Evolutionary conservation across 2,329 filamentous ascomycete genomes (phyloP).

Genomic region (Epichloe glyceriae): DNA sequence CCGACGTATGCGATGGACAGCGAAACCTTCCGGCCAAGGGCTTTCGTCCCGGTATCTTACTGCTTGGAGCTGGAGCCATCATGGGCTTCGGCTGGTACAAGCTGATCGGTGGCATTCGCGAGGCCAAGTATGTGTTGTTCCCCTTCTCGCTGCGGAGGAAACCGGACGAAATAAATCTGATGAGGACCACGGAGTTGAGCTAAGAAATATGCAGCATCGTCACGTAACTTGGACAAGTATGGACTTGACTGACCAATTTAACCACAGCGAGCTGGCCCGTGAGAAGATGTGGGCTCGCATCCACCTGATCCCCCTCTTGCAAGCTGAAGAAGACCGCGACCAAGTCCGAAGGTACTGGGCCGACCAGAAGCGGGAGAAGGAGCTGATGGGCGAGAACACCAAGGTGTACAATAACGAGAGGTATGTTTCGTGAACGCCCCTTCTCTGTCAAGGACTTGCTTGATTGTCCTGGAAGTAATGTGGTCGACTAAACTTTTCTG

Average conservation of each 20-base stretch:
- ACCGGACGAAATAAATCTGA: too few species aligned
- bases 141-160: too few species aligned
- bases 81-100: constrained; percentile 90
- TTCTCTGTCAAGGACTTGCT: neutral
- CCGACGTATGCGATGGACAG: constrained; percentile 27
- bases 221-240: too few species aligned
- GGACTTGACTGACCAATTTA: neutral
- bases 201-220: too few species aligned
- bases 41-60: constrained; percentile 70
- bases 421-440: constrained; percentile 36
- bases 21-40: constrained; percentile 86
- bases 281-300: constrained; percentile 99
- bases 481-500: neutral
- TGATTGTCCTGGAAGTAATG: neutral
- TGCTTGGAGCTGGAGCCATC: constrained; percentile 62
- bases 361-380: constrained; percentile 80
- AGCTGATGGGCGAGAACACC: constrained; percentile 69
- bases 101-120: constrained; percentile 67
- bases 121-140: constrained; percentile 63
- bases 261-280: constrained; percentile 68
- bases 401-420: constrained; percentile 81
- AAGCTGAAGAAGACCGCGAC: constrained; percentile 94
- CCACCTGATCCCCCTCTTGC: constrained; percentile 82
- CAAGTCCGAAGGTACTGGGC: constrained; percentile 77
- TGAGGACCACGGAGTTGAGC: too few species aligned